Conservation (phyloP, 164 flowering plant species). For the Euptelea pleiosperma region DNA sequence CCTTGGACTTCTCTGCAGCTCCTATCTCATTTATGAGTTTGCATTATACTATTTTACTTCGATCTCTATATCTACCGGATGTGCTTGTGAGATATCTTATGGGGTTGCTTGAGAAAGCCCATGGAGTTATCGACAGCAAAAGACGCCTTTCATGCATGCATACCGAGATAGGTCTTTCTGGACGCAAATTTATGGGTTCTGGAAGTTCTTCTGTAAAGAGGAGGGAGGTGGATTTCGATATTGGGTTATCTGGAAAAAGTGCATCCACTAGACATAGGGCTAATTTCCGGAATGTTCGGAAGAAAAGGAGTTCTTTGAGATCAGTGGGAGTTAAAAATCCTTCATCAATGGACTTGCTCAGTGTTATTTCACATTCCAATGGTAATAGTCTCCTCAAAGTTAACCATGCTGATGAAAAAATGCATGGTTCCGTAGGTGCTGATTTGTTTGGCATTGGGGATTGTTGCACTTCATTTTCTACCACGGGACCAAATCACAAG, state of each 20-base stretch:
- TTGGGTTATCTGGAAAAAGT: conserved; percentile 25
- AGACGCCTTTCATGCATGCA: conserved; percentile 10
- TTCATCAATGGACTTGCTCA: conserved; percentile 16
- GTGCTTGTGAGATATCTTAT: conserved; percentile 13
- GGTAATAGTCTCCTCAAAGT: not conserved
- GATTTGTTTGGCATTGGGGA: conserved; percentile 25
- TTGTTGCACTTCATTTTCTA: conserved; percentile 19
- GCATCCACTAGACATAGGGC: conserved; percentile 21
- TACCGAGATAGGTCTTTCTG: conserved; percentile 8
- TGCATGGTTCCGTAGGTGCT: conserved; percentile 25
- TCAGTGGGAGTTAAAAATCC: conserved; percentile 36
- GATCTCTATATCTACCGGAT: conserved; percentile 18
- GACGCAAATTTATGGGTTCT: not conserved
- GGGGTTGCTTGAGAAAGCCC: conserved; percentile 5
- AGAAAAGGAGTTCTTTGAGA: conserved; percentile 49
- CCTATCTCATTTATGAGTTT: conserved; percentile 55
- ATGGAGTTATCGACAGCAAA: conserved; percentile 7
- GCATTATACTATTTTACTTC: conserved; percentile 37
- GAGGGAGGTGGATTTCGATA: conserved; percentile 13
- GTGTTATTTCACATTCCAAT: not conserved
- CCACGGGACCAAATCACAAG: conserved; percentile 19
- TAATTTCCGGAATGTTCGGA: conserved; percentile 34
- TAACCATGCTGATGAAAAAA: conserved; percentile 8
- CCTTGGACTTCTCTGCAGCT: conserved; percentile 53
- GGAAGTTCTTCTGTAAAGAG: conserved; percentile 15